Base-by-base conservation (phyloP, 2,329 filamentous ascomycete species). In the Diaporthe sp. region DNA sequence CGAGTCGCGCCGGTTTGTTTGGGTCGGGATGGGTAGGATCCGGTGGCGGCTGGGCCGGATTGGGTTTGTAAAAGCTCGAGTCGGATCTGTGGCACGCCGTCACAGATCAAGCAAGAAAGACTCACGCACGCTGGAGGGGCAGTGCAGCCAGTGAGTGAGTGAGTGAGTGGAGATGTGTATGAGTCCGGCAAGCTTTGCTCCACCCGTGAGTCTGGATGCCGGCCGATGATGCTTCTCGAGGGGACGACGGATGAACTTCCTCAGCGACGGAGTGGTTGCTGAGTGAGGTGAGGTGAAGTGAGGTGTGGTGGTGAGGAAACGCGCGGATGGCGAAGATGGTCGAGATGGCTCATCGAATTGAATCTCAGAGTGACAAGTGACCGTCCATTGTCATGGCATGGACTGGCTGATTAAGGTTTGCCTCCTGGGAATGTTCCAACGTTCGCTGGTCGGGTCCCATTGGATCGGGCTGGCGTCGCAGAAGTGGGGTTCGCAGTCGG, bases 321-420 rank as follows among this genome's bases (percentile, higher is more conserved):
- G 17, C n/a, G 39, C 47, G 15, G 42, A 68, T 68, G 47, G 63
- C 63, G 22, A 37, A 68, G 22, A 68, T 31, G 12, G 20, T 37
- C 28, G 15, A 68, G 44, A 68, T 53, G 44, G 44, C 22, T 51
- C 63, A 53, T 53, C 47, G 31, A 53, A 68, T 68, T 53, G 47
- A 37, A 28, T 28, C 31, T 42, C 22, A 28, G 65, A 20, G 13
- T 39, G 65, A 68, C 15, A 68, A 68, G 1, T 42, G 65, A 25
- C 31, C 1, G 65, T 53, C 31, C 47, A 53, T 68, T 51, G 65
- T 53, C 65, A 28, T 53, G 47, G 28, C 63, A 25, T 68, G 65
- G 61, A 8, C 28, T 68, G 47, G 65, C 65, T 68, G 65, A 53
- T 68, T 68, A 68, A 68, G 65, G 65, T 68, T 68, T 39, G 65